Conservation (phyloP, 306 rosid genomes). For the Elaeagnus macrophylla region DNA sequence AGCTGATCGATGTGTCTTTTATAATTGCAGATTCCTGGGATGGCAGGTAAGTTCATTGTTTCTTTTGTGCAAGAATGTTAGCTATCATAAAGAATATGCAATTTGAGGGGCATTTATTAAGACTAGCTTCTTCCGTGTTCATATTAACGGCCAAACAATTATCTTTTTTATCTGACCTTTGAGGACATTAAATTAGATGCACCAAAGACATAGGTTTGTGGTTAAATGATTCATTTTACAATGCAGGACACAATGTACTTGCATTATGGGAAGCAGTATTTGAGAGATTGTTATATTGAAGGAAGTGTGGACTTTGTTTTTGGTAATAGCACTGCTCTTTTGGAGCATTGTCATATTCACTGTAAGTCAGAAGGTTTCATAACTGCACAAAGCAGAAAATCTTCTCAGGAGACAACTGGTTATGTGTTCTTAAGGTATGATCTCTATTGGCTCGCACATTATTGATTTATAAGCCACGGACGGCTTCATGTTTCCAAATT, state of each 20-base stretch:
- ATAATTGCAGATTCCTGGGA: constrained; percentile 88
- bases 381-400: constrained; percentile 76
- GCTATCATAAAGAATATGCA: no score
- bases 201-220: neutral
- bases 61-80: no score
- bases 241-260: constrained; percentile 80
- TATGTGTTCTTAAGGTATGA: constrained; percentile 72
- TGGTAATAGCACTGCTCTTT: constrained; percentile 84
- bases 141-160: neutral
- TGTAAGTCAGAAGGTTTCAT: constrained; percentile 74
- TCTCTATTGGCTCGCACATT: neutral
- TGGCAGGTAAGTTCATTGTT: constrained; percentile 60
- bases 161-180: constrained; percentile 9
- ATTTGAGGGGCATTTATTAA: neutral
- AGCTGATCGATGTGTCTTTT: constrained; percentile 85
- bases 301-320: constrained; percentile 92
- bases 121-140: constrained; percentile 9
- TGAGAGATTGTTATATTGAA: constrained; percentile 84
- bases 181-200: constrained; percentile 4
- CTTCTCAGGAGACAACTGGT: constrained; percentile 80
- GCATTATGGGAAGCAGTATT: constrained; percentile 70
- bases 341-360: constrained; percentile 80
- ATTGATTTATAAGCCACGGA: neutral
- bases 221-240: constrained; percentile 2
- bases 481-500: no score